Evolutionary conservation across 148 eudicot genomes (phyloP).

Genomic region (Bassia scoparia): DNA sequence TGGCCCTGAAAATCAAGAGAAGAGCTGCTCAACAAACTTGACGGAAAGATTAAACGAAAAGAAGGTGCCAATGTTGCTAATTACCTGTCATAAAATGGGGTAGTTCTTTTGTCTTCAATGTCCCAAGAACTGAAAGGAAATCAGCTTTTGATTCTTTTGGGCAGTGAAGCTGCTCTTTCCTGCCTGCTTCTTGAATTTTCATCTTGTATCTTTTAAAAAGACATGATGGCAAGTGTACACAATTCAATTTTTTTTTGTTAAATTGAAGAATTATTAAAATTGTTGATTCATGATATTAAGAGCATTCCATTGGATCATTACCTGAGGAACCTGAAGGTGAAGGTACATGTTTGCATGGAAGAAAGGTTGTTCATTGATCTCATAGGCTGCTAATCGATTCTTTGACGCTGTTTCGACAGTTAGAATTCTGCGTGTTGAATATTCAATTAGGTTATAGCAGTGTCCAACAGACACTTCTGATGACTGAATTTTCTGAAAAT

Average conservation of each 20-base stretch:
- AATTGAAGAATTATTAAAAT: constrained; percentile 6
- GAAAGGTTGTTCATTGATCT: constrained; percentile 48
- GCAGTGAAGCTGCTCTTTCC: constrained; percentile 53
- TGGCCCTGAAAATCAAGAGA: constrained; percentile 51
- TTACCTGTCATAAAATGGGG: constrained; percentile 89
- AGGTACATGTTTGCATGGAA: constrained; percentile 95
- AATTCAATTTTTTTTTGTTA: neutral
- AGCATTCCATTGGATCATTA: too few relatives aligned
- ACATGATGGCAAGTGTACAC: constrained; percentile 6
- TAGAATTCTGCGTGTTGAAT: constrained; percentile 48
- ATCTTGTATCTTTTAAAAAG: constrained; percentile 61
- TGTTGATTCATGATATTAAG: neutral
- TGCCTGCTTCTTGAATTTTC: constrained; percentile 75
- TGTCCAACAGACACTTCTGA: constrained; percentile 80
- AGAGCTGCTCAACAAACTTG: neutral
- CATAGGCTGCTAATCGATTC: constrained; percentile 49
- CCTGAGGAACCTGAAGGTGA: constrained; percentile 79
- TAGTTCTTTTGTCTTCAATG: constrained; percentile 49
- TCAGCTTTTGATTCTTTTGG: constrained; percentile 58
- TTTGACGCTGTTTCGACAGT: constrained; percentile 84
- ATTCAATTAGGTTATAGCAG: constrained; percentile 76
- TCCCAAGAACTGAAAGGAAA: constrained; percentile 69
- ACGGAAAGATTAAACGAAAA: neutral
- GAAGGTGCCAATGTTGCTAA: constrained; percentile 1
- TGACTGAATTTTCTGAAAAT: constrained; percentile 59